Evolutionary conservation across 2,329 filamentous ascomycete species (phyloP).

Genomic region (Neopestalotiopsis sp.): DNA sequence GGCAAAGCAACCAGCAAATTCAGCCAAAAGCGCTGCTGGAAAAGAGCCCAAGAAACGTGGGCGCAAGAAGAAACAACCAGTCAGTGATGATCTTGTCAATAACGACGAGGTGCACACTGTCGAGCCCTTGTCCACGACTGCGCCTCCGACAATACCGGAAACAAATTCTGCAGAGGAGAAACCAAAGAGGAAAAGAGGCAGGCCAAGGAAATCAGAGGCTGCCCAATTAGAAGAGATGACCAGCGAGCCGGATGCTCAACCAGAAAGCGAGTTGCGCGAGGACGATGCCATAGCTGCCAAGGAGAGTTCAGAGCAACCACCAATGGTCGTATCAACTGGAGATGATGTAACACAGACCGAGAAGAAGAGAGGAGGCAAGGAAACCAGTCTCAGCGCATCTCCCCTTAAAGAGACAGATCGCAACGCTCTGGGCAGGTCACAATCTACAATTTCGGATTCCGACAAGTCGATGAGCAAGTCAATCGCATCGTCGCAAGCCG

Average conservation of each 20-base stretch:
- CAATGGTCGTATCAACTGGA: background rate
- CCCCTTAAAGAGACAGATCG: slow-evolving; percentile 15
- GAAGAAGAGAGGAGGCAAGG: background rate
- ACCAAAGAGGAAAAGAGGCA: slow-evolving; percentile 37
- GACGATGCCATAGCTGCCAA: background rate
- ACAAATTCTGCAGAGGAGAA: slow-evolving; percentile 27
- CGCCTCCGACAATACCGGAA: slow-evolving; percentile 17
- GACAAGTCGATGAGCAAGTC: slow-evolving; percentile 25
- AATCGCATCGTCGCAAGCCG: slow-evolving; percentile 29
- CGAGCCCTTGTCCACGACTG: background rate
- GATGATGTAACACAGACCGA: background rate
- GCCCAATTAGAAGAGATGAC: slow-evolving; percentile 23
- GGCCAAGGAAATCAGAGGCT: slow-evolving; percentile 34
- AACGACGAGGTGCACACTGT: slow-evolving; percentile 10
- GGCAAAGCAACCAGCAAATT: slow-evolving; percentile 3
- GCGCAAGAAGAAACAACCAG: slow-evolving; percentile 36
- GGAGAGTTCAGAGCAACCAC: background rate
- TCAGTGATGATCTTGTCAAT: slow-evolving; percentile 17
- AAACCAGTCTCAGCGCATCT: background rate
- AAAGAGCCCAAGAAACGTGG: slow-evolving; percentile 35
- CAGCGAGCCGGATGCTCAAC: too few relatives aligned
- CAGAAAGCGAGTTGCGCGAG: background rate
- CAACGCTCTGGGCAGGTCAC: slow-evolving; percentile 7
- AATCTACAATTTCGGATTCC: slow-evolving; percentile 16
- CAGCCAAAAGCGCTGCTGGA: background rate